Conservation (phyloP, 139 green algal genomes). For the Volvox reticuliferus region DNA sequence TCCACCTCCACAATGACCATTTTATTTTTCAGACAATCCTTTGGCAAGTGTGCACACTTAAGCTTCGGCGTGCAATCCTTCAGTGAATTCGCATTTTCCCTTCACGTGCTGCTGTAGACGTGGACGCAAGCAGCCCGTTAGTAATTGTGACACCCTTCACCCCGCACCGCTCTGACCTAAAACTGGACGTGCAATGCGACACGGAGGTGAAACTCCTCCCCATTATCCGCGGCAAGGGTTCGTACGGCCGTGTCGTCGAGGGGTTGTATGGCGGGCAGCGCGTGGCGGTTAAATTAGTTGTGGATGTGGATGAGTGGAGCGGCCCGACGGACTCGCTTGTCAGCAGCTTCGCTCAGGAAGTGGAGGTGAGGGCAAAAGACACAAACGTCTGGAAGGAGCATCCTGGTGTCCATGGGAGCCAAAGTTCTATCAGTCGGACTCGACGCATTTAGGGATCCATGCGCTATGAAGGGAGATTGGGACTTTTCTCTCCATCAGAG, state of each 20-base stretch:
- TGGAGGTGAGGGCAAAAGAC: slow-evolving; percentile 6
- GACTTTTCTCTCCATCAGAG: too few species aligned
- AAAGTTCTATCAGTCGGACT: too few species aligned
- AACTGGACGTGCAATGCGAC: slow-evolving; percentile 44
- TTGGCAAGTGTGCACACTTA: too few species aligned
- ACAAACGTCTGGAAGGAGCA: too few species aligned
- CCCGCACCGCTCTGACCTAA: slow-evolving; percentile 40
- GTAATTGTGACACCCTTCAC: slow-evolving; percentile 46
- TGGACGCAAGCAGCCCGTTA: slow-evolving; percentile 25
- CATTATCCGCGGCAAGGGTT: slow-evolving; percentile 32
- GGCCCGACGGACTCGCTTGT: slow-evolving; percentile 17
- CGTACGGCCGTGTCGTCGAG: slow-evolving; percentile 26
- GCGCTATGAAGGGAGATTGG: too few species aligned
- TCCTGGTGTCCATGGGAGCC: too few species aligned
- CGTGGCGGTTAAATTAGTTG: slow-evolving; percentile 39
- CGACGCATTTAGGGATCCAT: too few species aligned
- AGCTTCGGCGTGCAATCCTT: too few species aligned
- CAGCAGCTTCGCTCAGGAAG: slow-evolving; percentile 24
- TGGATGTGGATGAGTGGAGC: slow-evolving; percentile 45
- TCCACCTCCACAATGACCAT: too few species aligned
- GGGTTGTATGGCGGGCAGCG: slow-evolving; percentile 35
- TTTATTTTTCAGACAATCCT: too few species aligned
- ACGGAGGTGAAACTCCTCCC: slow-evolving; percentile 38
- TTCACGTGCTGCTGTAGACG: background rate
- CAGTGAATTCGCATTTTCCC: too few species aligned